Percentiles rank a stretch among this genome's conserved stretches.
Conservation (phyloP, 371 early-diverging fungal genomes). For the Mortierella sp. region DNA sequence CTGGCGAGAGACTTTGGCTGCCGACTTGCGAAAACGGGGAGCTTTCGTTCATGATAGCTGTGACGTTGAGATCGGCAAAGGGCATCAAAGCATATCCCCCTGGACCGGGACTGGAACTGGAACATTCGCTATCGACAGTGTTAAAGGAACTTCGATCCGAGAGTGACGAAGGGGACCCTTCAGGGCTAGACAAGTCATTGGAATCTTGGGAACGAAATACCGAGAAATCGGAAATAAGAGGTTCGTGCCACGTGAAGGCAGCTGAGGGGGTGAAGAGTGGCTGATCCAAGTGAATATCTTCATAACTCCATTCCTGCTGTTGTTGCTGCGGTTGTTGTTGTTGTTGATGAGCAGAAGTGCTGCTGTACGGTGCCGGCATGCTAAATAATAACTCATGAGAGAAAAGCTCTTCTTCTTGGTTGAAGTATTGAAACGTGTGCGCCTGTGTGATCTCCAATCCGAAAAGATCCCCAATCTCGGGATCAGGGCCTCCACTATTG, state of each 20-base stretch:
- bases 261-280: not conserved
- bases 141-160: conserved; percentile 18
- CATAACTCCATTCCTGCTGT: not conserved
- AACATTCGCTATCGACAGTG: not conserved
- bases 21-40: too few species aligned
- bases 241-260: not conserved
- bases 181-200: not conserved
- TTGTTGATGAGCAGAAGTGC: not conserved
- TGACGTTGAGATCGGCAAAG: not conserved
- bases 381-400: not conserved
- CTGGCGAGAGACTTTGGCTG: too few species aligned
- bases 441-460: not conserved
- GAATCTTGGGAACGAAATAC: not conserved
- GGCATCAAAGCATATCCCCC: not conserved
- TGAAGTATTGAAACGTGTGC: not conserved
- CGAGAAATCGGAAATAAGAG: not conserved
- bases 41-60: too few species aligned
- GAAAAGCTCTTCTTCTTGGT: not conserved
- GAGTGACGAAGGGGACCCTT: not conserved
- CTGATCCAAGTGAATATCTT: not conserved
- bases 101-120: not conserved
- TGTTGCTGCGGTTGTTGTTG: not conserved
- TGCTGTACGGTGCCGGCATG: not conserved
- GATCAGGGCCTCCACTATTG: not conserved
- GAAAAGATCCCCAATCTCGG: not conserved